Evolutionary conservation across 176 grass and related monocot genomes (phyloP), one percentile per base, ranked within the genome.

Genomic region (Lolium rigidum): DNA sequence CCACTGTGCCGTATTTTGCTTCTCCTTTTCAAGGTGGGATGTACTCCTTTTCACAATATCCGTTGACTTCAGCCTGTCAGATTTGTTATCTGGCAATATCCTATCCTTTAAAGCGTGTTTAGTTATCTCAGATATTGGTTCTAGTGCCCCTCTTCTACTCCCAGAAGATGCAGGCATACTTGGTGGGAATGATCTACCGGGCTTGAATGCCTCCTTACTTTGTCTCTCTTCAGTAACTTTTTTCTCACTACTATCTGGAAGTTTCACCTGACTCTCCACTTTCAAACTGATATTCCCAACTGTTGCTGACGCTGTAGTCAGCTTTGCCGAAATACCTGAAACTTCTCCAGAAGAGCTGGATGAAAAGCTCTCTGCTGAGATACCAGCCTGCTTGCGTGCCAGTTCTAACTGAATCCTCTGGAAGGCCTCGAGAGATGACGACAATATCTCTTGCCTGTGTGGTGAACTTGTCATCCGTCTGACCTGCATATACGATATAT

Each of bases 351-450:
- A 85, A 90, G 89, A 90, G 77, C 72, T 90, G 17, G 80, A 80
- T 87, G 67, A 47, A 80, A 92, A 86, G 55, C 88, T 70, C 38
- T 89, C 83, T 79, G 84, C 64, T 83, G 63, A 79, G 76, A 89
- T 81, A 95, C 63, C 86, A 80, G 86, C 84, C 78, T 92, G 85
- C 64, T 99, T 96, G 78, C 82, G 77, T 80, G 90, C 92, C 79
- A 95, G 84, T 86, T 96, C 90, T 37, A 96, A 62, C 89, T 94
- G 97, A 70, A 99, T 99, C 82, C 95, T 94, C 82, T 87, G 95
- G 87, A 99, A 99, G 38, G 97, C 97, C 87, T 99, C 97, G 77
- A 99, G 76, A 85, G 97, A 99, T 86, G 97, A 99, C 90, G 97
- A 99, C 41, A 99, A 83, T 91, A 99, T 99, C 84, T 99, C 97